Conservation (phyloP, 306 rosid genomes). For the Inga leiocalycina region DNA sequence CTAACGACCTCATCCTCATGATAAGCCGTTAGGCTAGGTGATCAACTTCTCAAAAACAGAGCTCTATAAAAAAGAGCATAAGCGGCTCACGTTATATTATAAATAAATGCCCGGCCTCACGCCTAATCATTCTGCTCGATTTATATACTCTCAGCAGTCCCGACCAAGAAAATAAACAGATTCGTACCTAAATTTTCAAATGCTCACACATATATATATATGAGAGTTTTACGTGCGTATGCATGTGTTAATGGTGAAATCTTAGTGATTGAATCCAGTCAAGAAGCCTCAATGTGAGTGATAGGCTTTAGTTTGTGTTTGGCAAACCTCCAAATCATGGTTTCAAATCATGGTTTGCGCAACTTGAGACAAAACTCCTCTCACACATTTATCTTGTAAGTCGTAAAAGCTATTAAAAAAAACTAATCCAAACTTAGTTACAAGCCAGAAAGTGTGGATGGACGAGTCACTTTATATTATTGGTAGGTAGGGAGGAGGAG, state of each 20-base stretch:
- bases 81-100: not conserved
- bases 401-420: too few relatives aligned
- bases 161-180: too few relatives aligned
- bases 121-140: not conserved
- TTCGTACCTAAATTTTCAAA: too few relatives aligned
- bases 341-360: too few relatives aligned
- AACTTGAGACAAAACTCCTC: too few relatives aligned
- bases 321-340: too few relatives aligned
- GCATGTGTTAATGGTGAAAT: not conserved
- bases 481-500: not conserved
- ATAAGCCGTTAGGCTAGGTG: too few relatives aligned
- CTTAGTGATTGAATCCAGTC: not conserved
- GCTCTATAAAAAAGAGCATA: not conserved
- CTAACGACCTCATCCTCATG: too few relatives aligned
- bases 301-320: not conserved
- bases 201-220: too few relatives aligned
- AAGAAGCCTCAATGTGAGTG: not conserved
- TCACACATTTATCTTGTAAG: too few relatives aligned
- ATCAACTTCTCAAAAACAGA: not conserved
- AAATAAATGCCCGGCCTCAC: not conserved
- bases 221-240: too few relatives aligned
- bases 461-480: not conserved
- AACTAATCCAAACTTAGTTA: not conserved
- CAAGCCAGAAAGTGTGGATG: not conserved
- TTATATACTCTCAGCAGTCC: too few relatives aligned